Evolutionary conservation across 2,329 filamentous ascomycete genomes (phyloP), one percentile per base, ranked within the genome.

Genomic region (Alternaria ethzedia): DNA sequence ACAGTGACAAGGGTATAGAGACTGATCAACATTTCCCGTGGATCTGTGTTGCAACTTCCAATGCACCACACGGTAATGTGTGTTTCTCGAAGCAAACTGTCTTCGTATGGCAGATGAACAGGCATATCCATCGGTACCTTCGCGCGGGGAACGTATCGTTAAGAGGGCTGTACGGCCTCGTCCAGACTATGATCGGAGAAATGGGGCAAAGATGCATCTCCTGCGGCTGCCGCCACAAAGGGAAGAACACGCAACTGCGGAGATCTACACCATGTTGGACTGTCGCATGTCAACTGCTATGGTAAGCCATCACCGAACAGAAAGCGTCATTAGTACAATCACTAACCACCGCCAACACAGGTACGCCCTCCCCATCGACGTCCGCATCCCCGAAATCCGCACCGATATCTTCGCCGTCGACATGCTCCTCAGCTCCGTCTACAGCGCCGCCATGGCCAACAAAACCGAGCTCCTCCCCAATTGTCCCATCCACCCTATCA

Each of bases 371-470:
- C 69, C 74, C 6, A 49, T 78, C 5, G 69, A 78, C 9, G 57
- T 78, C 5, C 73, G 71, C 13, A 68, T 78, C 5, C 72, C 76
- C 8, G 77, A 79, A 61, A 63, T 79, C 3, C 68, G 70, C 17
- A 67, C 65, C 11, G 76, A 79, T 57, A 68, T 65, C 9, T 74
- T 74, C 23, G 70, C 69, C 10, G 70, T 77, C n/a, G 76, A 79
- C 47, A 54, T 76, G 26, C 57, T 78, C 10, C 64, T 78, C 4
- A 70, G 68, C 4, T 67, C 66, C 3, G 66, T 78, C 20, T 77
- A 76, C 56, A 70, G 66, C 12, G 73, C 72, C 13, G 73, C 75
- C 10, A 64, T 66, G 58, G 57, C 61, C 32, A 57, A 50, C 6
- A 62, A 63, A 5, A 25, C 63, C 1, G 69, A 75, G n/a, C 69